Percentiles rank a stretch among this genome's conserved stretches.
phyloP scores from a whole-genome alignment of 179 eudicot genomes.

The Beta corolliflora region DNA sequence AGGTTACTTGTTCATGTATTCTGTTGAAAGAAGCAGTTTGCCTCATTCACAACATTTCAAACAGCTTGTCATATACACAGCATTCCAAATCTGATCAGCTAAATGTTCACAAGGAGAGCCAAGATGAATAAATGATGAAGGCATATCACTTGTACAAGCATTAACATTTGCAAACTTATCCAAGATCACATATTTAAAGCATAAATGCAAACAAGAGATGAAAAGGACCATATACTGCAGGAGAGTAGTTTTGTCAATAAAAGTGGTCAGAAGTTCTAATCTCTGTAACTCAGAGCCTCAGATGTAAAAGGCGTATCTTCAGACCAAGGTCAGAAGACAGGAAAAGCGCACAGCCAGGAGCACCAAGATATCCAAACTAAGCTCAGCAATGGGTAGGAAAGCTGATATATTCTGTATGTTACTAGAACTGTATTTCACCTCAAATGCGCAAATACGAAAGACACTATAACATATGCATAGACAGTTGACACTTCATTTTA shows the following conservation, averaged over 20 bases:
- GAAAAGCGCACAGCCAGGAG: not conserved
- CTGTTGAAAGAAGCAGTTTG: not conserved
- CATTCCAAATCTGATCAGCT: not conserved
- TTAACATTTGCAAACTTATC: not conserved
- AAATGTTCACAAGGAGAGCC: not conserved
- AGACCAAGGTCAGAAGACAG: not conserved
- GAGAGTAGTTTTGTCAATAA: not conserved
- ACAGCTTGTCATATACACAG: not conserved
- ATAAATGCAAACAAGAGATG: not conserved
- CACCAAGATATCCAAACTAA: not conserved
- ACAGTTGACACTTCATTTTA: not conserved
- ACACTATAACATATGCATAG: not conserved
- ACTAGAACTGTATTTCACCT: not conserved
- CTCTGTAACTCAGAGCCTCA: not conserved
- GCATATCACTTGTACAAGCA: not conserved
- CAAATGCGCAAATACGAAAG: not conserved
- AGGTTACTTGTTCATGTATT: not conserved
- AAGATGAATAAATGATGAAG: not conserved
- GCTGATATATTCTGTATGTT: not conserved
- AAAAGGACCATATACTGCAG: not conserved
- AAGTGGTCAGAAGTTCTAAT: constrained; percentile 4
- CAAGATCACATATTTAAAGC: not conserved
- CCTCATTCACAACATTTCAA: not conserved
- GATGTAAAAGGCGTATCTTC: not conserved
- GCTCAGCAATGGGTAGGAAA: not conserved